Conservation (phyloP, 257 asterid genomes). For the Avicennia marina region DNA sequence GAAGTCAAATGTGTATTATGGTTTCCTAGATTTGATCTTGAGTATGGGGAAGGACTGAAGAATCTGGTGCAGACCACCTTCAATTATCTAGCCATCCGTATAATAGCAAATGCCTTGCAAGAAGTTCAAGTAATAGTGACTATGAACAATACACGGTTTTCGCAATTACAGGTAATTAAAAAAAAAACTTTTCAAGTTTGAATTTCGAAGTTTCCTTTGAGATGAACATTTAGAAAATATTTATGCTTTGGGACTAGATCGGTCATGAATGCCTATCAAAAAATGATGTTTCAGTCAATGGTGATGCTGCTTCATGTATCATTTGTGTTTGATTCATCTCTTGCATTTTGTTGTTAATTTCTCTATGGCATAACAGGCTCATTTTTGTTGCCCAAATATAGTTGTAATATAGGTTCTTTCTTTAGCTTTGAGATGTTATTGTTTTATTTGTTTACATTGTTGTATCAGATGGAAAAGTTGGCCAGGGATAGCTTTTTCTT, state of each 20-base stretch:
- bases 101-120: conserved; percentile 52
- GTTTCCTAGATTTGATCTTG: conserved; percentile 67
- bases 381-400: background rate
- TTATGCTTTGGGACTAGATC: background rate
- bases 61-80: conserved; percentile 42
- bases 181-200: background rate
- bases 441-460: conserved; percentile 5
- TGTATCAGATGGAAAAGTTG: conserved; percentile 70
- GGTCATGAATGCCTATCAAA: too few relatives aligned
- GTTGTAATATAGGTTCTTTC: background rate
- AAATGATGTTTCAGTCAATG: background rate
- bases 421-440: background rate
- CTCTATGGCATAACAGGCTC: background rate
- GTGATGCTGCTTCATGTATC: background rate
- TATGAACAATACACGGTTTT: conserved; percentile 76
- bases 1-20: conserved; percentile 68
- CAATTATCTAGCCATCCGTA: conserved; percentile 62
- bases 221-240: background rate
- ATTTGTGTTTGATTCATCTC: background rate
- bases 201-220: background rate
- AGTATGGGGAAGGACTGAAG: conserved; percentile 39
- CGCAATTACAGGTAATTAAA: conserved; percentile 66
- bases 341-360: background rate
- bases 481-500: conserved; percentile 75
- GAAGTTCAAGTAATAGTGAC: conserved; percentile 58